Percentiles rank a stretch among this genome's conserved stretches.
Evolutionary conservation across 345 rosid species (phyloP).

Genomic region (Gossypium rotundifolium): DNA sequence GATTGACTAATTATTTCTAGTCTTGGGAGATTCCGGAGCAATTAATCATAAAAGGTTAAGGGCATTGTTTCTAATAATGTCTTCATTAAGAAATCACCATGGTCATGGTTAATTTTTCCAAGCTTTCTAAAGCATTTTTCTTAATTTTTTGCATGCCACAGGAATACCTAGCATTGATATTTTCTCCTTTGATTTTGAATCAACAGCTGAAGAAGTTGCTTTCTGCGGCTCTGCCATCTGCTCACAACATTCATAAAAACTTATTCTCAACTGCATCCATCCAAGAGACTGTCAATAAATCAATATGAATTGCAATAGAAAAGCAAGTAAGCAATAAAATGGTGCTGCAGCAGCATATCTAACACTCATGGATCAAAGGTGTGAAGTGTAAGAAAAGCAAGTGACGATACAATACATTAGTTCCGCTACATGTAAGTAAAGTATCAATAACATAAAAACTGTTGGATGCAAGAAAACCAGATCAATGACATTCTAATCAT

Average conservation of each 20-base stretch:
- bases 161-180: constrained; percentile 39
- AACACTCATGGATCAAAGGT: neutral
- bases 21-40: neutral
- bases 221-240: constrained; percentile 42
- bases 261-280: neutral
- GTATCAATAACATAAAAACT: neutral
- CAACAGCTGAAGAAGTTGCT: constrained; percentile 28
- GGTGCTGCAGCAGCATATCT: neutral
- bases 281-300: neutral
- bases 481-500: neutral
- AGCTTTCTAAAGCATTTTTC: neutral
- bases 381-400: constrained; percentile 1
- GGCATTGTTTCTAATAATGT: neutral
- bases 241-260: neutral
- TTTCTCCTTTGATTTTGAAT: constrained; percentile 26
- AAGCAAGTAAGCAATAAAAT: neutral
- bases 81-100: neutral
- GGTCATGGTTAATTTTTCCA: neutral
- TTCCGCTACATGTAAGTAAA: neutral
- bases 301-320: constrained; percentile 5
- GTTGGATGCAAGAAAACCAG: neutral
- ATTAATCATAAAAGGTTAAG: neutral
- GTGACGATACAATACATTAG: neutral
- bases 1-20: neutral
- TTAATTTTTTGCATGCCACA: neutral